Evolutionary conservation across 176 grass and related monocot genomes (phyloP).

Genomic region (Rhynchospora pubera): DNA sequence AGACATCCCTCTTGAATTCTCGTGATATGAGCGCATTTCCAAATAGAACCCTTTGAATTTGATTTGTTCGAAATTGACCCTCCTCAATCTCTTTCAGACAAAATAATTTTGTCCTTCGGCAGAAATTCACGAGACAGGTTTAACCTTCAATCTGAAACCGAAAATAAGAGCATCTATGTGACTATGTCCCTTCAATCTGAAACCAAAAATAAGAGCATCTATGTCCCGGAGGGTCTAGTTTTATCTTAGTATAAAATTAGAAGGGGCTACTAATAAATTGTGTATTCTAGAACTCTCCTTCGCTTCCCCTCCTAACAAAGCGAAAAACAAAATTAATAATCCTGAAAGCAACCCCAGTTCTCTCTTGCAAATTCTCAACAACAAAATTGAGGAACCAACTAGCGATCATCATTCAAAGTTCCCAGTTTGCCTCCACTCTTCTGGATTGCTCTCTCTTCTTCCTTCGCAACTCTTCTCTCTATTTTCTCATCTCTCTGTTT

Average conservation of each 20-base stretch:
- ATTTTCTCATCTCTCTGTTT: background rate
- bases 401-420: background rate
- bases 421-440: constrained; percentile 12
- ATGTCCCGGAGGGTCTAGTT: no score
- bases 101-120: background rate
- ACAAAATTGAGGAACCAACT: background rate
- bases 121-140: background rate
- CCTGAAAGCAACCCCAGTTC: background rate
- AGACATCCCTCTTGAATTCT: background rate
- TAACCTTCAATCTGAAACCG: background rate
- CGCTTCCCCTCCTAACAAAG: background rate
- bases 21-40: background rate
- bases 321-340: background rate
- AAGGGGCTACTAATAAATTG: background rate
- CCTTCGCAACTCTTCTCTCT: background rate
- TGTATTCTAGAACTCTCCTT: constrained; percentile 10
- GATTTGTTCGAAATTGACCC: background rate
- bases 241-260: no score
- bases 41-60: background rate
- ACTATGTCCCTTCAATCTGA: background rate
- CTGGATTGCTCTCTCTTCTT: background rate
- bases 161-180: no score
- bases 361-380: background rate
- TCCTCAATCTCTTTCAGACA: background rate
- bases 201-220: background rate